Conservation (phyloP, 2,329 filamentous ascomycete species). For the Malbranchea zuffiana region DNA sequence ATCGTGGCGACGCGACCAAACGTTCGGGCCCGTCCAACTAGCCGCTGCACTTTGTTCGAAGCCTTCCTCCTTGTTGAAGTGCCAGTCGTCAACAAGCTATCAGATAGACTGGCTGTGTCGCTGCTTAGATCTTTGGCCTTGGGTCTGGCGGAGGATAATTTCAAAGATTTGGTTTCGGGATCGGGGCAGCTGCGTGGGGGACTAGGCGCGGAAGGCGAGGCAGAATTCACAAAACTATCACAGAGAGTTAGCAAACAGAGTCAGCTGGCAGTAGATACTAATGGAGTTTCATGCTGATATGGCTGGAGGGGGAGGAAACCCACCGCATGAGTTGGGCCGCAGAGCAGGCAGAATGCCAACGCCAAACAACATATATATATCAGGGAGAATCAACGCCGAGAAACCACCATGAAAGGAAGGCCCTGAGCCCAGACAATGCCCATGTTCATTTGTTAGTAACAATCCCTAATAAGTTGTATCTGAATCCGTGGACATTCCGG, state of each 20-base stretch:
- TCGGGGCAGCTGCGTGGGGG: slow-evolving; percentile 36
- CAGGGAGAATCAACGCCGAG: slow-evolving; percentile 2
- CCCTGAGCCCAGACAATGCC: slow-evolving; percentile 5
- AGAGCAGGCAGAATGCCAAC: slow-evolving; percentile 1
- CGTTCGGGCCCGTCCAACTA: slow-evolving; percentile 32
- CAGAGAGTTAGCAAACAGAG: slow-evolving; percentile 15
- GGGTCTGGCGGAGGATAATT: slow-evolving; percentile 23
- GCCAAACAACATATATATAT: slow-evolving; percentile 5
- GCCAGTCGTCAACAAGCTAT: slow-evolving; percentile 16
- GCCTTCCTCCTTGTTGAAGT: slow-evolving; percentile 25
- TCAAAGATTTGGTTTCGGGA: too few species aligned
- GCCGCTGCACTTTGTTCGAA: slow-evolving; percentile 31
- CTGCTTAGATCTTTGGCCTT: slow-evolving; percentile 15
- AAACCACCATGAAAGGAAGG: slow-evolving; percentile 8
- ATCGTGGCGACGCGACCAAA: slow-evolving; percentile 30
- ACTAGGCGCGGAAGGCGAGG: slow-evolving; percentile 29
- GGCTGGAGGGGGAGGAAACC: slow-evolving; percentile 7
- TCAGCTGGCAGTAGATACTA: too few species aligned
- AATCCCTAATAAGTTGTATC: too few species aligned
- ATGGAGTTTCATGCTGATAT: too few species aligned
- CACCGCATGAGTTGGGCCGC: slow-evolving; percentile 7
- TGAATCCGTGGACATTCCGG: too few species aligned
- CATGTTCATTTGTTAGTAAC: slow-evolving; percentile 3
- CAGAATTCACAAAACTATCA: slow-evolving; percentile 27
- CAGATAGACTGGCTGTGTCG: slow-evolving; percentile 11